Conservation (phyloP, 176 grass and related monocot species). For the maize (Zea mays) region DNA sequence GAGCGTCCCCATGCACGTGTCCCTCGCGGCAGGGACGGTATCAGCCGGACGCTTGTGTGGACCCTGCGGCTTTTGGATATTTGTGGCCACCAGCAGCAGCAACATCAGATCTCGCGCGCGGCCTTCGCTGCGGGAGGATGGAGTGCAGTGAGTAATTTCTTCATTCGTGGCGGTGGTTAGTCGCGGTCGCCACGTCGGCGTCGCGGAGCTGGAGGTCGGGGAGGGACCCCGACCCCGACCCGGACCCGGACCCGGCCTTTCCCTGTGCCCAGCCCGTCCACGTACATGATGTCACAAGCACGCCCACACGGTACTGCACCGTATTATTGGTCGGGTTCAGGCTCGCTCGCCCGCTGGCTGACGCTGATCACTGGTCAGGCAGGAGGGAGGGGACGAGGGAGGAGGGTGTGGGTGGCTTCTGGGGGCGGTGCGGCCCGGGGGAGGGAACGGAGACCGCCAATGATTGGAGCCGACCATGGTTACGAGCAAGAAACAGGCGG, state of each 20-base stretch:
- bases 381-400: too few species aligned
- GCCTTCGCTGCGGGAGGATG: too few species aligned
- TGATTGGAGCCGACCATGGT: neutral
- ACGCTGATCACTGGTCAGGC: neutral
- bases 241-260: neutral
- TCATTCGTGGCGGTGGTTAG: neutral
- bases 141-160: too few species aligned
- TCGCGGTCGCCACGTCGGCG: conserved; percentile 4
- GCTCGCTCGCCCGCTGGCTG: neutral
- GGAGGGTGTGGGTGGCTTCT: neutral
- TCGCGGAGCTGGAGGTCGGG: neutral
- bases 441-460: neutral
- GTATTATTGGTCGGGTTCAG: neutral
- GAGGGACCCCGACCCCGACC: neutral
- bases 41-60: neutral
- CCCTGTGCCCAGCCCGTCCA: neutral
- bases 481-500: too few species aligned
- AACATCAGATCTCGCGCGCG: too few species aligned
- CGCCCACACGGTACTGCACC: neutral
- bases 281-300: neutral
- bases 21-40: neutral
- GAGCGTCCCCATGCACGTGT: neutral
- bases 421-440: conserved; percentile 24
- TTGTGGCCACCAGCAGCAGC: neutral
- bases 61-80: neutral